Evolutionary conservation across 257 asterid genomes (phyloP).

Genomic region (Anisodus tanguticus): DNA sequence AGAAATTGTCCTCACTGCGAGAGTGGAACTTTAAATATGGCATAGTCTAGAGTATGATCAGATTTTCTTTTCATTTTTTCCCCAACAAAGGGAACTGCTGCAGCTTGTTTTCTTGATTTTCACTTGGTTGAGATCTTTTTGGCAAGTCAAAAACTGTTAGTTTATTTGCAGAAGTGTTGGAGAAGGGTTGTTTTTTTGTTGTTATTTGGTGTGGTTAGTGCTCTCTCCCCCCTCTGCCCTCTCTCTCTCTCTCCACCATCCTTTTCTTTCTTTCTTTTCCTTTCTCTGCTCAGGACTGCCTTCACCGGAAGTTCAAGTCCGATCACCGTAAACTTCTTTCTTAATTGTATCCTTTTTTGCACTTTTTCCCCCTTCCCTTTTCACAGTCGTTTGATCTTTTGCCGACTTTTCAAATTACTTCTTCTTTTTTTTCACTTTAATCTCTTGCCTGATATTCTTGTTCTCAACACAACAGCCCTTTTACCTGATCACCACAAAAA

Average conservation of each 20-base stretch:
- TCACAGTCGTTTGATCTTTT: slow-evolving; percentile 31
- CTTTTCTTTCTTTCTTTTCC: too few relatives aligned
- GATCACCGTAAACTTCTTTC: too few relatives aligned
- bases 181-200: neutral
- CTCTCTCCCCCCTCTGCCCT: too few relatives aligned
- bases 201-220: neutral
- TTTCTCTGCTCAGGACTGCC: too few relatives aligned
- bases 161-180: neutral
- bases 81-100: neutral
- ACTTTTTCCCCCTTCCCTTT: slow-evolving; percentile 48
- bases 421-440: neutral
- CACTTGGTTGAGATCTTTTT: slow-evolving; percentile 24
- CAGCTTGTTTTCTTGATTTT: slow-evolving; percentile 23
- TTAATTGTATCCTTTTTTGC: too few relatives aligned
- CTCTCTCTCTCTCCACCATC: too few relatives aligned
- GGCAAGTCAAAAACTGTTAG: neutral
- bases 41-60: neutral
- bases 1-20: neutral
- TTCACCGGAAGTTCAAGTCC: too few relatives aligned
- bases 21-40: neutral
- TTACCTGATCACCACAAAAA: neutral
- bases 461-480: too few relatives aligned
- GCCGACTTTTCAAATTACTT: slow-evolving; percentile 31
- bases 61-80: too few relatives aligned
- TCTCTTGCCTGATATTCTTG: neutral